These are phyloP conservation scores for Dimocarpus longan DNA, from an alignment of 345 rosid species.

Conservation along the genomic window DNA sequence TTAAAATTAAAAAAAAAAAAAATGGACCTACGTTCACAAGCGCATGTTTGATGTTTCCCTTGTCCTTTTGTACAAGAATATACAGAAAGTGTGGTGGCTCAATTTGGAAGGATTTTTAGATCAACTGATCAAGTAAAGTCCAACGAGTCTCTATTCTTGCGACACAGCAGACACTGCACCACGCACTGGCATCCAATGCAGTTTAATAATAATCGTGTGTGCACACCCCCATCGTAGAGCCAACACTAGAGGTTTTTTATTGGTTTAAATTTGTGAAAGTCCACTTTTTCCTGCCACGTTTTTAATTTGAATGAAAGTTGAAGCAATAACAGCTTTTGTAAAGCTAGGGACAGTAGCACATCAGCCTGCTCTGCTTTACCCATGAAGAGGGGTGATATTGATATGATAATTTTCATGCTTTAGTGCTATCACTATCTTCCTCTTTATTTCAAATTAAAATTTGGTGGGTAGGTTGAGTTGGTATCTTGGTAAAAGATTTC, in stretches of 20 bases:
- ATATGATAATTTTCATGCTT: background rate
- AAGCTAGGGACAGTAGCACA: conserved; percentile 1
- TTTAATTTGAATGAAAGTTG: conserved; percentile 8
- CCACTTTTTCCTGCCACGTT: conserved; percentile 7
- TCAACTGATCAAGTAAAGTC: conserved; percentile 4
- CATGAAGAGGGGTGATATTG: background rate
- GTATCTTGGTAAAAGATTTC: background rate
- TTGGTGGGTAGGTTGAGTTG: conserved; percentile 22
- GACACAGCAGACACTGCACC: background rate
- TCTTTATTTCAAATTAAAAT: conserved; percentile 11
- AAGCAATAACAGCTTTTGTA: background rate
- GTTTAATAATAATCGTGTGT: conserved; percentile 2
- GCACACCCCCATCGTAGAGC: background rate
- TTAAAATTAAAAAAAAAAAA: no score
- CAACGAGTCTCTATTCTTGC: conserved; percentile 1
- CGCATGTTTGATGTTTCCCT: background rate
- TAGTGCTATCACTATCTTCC: conserved; percentile 7
- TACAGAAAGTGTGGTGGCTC: background rate
- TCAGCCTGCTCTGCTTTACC: conserved; percentile 6
- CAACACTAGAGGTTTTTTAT: background rate
- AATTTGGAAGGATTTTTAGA: background rate
- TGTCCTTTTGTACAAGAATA: background rate
- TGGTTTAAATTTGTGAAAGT: background rate
- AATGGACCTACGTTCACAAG: background rate
- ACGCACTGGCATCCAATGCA: conserved; percentile 29